phyloP scores from a whole-genome alignment of 495 filamentous ascomycete genomes.

The Penicillium argentinense region DNA sequence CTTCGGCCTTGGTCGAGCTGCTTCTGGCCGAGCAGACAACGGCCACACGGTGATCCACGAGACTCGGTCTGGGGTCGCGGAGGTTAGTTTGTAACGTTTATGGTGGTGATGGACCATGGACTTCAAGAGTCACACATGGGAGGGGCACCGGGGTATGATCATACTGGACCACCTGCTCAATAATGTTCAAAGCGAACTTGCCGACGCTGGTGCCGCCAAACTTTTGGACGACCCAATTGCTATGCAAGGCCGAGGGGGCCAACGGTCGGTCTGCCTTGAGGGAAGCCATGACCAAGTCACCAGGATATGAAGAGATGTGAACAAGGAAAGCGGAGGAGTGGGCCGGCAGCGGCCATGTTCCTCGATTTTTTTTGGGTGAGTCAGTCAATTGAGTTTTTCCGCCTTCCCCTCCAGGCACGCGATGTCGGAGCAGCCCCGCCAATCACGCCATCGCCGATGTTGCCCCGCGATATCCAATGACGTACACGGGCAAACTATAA shows the following conservation, averaged over 20 bases:
- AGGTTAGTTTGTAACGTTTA: constrained; percentile 6
- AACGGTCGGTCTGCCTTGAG: constrained; percentile 13
- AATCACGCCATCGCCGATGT: constrained; percentile 17
- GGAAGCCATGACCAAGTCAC: constrained; percentile 20
- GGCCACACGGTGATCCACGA: constrained; percentile 68
- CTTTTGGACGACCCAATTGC: constrained; percentile 79
- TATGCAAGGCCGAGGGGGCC: constrained; percentile 16
- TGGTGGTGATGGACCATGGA: not conserved
- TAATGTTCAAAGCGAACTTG: constrained; percentile 70
- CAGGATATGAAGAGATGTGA: not conserved
- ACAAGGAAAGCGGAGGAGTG: constrained; percentile 41
- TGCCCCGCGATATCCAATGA: not conserved
- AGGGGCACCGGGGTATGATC: constrained; percentile 5
- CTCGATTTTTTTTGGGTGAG: constrained; percentile 11
- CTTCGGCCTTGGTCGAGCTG: constrained; percentile 83
- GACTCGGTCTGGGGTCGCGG: constrained; percentile 56
- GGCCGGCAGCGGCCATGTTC: constrained; percentile 10
- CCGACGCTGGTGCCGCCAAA: constrained; percentile 77
- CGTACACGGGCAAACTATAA: no score
- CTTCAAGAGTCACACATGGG: not conserved
- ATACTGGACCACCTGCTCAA: constrained; percentile 72
- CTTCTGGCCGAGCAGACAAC: constrained; percentile 93
- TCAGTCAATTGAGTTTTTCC: constrained; percentile 26
- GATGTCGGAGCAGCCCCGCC: constrained; percentile 21
- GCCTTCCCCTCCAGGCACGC: constrained; percentile 20